Base-by-base conservation (phyloP, 352 stramenopile genomes). In the Phytophthora sansomeana region DNA sequence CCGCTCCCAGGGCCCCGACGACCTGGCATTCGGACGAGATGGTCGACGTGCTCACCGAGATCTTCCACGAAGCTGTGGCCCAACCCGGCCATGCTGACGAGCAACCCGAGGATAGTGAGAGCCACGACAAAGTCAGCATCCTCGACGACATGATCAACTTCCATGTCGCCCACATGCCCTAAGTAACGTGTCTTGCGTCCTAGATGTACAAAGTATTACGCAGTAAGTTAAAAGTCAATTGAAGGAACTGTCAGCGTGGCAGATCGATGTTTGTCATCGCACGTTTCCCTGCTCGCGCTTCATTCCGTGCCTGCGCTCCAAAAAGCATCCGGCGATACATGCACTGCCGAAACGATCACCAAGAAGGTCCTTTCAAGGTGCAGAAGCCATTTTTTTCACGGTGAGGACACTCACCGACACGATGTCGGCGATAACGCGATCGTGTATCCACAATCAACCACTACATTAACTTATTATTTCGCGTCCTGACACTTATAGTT, bases 121-220 rank as follows among this genome's bases (percentile, higher is more conserved):
- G 16, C 6, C 55, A 58, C 19, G 32, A 16, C 42, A 66, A 66
- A 21, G 50, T 75, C 41, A 78, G 54, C 53, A 72, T 84, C 55
- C 56, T 84, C 14, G 76, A 84, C 62, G 76, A 84, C 46, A 78
- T 84, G 51, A 74, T 84, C 61, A 74, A 75, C 57, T 84, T 81
- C 52, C 76, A 84, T 24, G 75, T 83, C 50, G 52, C 72, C 9
- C 69, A 80, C 52, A 53, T 81, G 33, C 43, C 68, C 26, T 81
- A 67, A 65, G 33, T 19, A 24, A 10, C 29, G 29, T 26, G 11
- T 53, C 10, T 11, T 42, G 43, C 16, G 43, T 55, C 28, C n/a
- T 65, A 59, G 44, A 41, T 54, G 58, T 67, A 49, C 33, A 21
- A 56, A 63, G 42, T 63, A 52, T 68, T n/a, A n/a, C n/a, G n/a